phyloP scores from a whole-genome alignment of 495 filamentous ascomycete genomes.

The Amphirosellinia nigrospora region DNA sequence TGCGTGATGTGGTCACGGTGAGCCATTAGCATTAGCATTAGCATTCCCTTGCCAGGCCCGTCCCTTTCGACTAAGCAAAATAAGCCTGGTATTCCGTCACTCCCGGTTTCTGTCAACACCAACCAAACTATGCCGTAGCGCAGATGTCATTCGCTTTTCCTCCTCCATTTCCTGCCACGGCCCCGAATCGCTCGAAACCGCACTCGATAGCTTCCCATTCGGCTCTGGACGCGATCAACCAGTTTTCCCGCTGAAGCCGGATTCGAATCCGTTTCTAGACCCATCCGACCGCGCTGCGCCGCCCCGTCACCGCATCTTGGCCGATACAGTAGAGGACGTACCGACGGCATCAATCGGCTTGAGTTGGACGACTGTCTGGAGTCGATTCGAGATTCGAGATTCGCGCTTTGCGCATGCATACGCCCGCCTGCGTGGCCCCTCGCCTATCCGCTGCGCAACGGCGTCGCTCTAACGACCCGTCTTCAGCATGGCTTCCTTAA shows the following conservation, averaged over 20 bases:
- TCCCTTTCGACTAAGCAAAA: no score
- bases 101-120: slow-evolving; percentile 13
- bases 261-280: not conserved
- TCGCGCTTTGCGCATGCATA: not conserved
- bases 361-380: not conserved
- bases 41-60: not conserved
- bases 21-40: not conserved
- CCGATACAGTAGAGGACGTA: not conserved
- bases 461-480: not conserved
- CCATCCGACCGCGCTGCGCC: not conserved
- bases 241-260: slow-evolving; percentile 3
- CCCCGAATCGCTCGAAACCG: not conserved
- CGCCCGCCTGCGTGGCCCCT: not conserved
- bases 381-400: no score
- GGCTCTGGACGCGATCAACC: not conserved
- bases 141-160: slow-evolving; percentile 27
- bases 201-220: not conserved
- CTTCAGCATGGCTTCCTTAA: slow-evolving; percentile 33
- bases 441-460: not conserved
- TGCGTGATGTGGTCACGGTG: slow-evolving; percentile 10
- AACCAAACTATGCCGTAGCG: slow-evolving; percentile 13
- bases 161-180: slow-evolving; percentile 5
- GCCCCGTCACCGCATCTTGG: slow-evolving; percentile 5
- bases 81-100: not conserved
- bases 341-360: not conserved